Conservation (phyloP, 352 stramenopile genomes). For the Phytophthora meadii region DNA sequence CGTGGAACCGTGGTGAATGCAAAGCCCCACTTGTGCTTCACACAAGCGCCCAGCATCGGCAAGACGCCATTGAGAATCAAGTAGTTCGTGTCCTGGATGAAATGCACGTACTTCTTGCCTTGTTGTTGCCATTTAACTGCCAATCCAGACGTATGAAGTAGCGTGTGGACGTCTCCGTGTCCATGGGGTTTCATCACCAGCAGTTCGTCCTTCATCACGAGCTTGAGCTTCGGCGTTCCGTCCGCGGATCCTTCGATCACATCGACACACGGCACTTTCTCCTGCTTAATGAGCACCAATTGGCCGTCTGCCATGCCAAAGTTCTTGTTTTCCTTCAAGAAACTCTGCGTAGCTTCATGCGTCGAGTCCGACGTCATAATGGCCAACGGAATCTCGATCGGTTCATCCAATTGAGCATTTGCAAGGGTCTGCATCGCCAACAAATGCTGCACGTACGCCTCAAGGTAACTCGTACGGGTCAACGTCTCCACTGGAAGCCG, state of each 20-base stretch:
- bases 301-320: slow-evolving; percentile 95
- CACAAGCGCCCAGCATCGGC: slow-evolving; percentile 89
- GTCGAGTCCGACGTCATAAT: slow-evolving; percentile 99
- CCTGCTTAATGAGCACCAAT: slow-evolving; percentile 97
- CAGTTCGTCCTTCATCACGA: slow-evolving; percentile 67
- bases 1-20: slow-evolving; percentile 94
- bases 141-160: slow-evolving; percentile 87
- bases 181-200: slow-evolving; percentile 97
- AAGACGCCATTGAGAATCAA: slow-evolving; percentile 94
- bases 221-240: slow-evolving; percentile 62
- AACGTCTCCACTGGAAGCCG: slow-evolving; percentile 94
- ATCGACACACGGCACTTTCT: slow-evolving; percentile 94
- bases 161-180: slow-evolving; percentile 97
- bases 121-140: slow-evolving; percentile 69
- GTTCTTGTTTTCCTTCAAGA: slow-evolving; percentile 92
- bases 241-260: slow-evolving; percentile 35
- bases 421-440: slow-evolving; percentile 86
- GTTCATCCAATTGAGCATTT: slow-evolving; percentile 9
- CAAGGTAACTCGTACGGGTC: slow-evolving; percentile 92
- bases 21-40: slow-evolving; percentile 89
- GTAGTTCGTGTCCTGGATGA: slow-evolving; percentile 96
- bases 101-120: slow-evolving; percentile 95
- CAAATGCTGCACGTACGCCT: slow-evolving; percentile 95
- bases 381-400: slow-evolving; percentile 88
- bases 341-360: slow-evolving; percentile 86